Percentiles rank a stretch among this genome's conserved stretches.
phyloP scores from a whole-genome alignment of 1,139 yeast species.

The Scheffersomyces stambukii region DNA sequence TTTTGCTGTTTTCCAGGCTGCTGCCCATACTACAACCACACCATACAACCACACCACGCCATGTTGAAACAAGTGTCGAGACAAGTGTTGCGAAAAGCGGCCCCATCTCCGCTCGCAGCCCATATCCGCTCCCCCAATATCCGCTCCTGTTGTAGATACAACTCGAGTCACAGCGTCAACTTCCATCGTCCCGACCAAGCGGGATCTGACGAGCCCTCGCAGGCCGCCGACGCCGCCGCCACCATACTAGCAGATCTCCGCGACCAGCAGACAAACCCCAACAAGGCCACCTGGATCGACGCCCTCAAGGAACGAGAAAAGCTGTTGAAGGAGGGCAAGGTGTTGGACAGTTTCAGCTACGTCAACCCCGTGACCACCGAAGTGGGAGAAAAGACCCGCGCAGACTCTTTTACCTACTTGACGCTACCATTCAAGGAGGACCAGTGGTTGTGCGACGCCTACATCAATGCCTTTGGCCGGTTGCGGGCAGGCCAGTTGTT shows the following conservation, averaged over 20 bases:
- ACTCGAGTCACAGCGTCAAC: slow-evolving; percentile 11
- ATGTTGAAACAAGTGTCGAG: too few relatives aligned
- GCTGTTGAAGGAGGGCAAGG: slow-evolving; percentile 65
- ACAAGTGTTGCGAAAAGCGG: too few relatives aligned
- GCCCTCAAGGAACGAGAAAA: slow-evolving; percentile 74
- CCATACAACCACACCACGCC: too few relatives aligned
- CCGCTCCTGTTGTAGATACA: slow-evolving; percentile 6
- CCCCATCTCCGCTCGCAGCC: too few relatives aligned
- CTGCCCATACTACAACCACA: too few relatives aligned
- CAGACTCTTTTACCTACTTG: slow-evolving; percentile 72
- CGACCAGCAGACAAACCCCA: slow-evolving; percentile 33
- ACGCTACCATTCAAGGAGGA: slow-evolving; percentile 82
- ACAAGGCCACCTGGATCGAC: slow-evolving; percentile 77
- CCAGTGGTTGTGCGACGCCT: slow-evolving; percentile 76
- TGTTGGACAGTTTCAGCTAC: slow-evolving; percentile 65
- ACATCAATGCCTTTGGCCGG: slow-evolving; percentile 84
- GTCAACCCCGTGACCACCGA: slow-evolving; percentile 70
- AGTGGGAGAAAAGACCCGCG: slow-evolving; percentile 67
- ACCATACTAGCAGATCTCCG: slow-evolving; percentile 54
- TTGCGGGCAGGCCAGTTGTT: slow-evolving; percentile 87
- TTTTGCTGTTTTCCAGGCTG: too few relatives aligned
- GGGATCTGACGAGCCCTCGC: slow-evolving; percentile 42
- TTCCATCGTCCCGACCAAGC: slow-evolving; percentile 38
- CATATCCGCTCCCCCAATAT: too few relatives aligned
- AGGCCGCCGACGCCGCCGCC: slow-evolving; percentile 68